Base-by-base conservation (phyloP, 257 asterid species). In the Lantana camara region DNA sequence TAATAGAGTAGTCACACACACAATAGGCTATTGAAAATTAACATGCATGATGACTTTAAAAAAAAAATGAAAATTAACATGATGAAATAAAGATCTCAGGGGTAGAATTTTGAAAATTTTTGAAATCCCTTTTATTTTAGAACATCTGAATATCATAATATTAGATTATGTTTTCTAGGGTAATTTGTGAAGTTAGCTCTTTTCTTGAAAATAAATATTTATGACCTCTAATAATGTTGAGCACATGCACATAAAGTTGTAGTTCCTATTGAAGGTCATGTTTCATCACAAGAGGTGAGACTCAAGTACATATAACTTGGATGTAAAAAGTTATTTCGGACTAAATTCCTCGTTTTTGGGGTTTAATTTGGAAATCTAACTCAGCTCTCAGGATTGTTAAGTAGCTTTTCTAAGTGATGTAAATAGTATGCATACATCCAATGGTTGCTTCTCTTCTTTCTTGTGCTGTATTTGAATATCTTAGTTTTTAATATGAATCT, bases 251-350 rank as follows among this genome's bases (percentile, higher is more conserved):
- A 96, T 94, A 41, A 88, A 94, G 83, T 47, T 94, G 91, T 97
- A 94, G 79, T 94, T 84, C 79, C 72, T 94, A 42, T 61, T 90
- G 88, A 94, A 88, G 88, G 98, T 94, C 72, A 83, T 80, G 85
- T 94, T 94, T 79, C 83, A 83, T 74, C 95, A 90, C 80, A 94
- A 94, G 80, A 72, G 75, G 75, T 83, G 83, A 89, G 57, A 38
- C 16, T 52, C 16, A 30, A 71, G 22, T 27, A 45, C 20, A 55
- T 56, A 63, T 4, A 13, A 56, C 35, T 17, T 35, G 14, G 37
- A 4, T 50, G 71, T 29, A 22, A 17, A 30, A 45, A 66, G 2
- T 23, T 72, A 63, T 63, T 5, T 49, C 30, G 45, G 60, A 75
- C 34, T 67, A n/a, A 57, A 64, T 2, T 10, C 5, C 20, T 56